Conservation (phyloP, 371 early-diverging fungal species). For the Saksenaea vasiformis region DNA sequence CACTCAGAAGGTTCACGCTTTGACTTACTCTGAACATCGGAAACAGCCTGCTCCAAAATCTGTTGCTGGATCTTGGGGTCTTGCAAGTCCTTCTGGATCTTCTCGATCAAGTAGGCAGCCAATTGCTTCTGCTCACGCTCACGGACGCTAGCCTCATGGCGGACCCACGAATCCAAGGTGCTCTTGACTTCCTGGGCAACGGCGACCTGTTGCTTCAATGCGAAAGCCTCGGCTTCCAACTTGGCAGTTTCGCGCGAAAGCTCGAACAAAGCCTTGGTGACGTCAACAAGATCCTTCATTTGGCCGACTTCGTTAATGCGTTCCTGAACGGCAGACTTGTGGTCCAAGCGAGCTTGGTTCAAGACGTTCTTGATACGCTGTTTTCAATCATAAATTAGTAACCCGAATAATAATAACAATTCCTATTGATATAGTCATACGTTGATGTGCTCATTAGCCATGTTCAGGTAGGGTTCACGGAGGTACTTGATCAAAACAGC, state of each 20-base stretch:
- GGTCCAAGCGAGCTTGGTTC: slow-evolving; percentile 85
- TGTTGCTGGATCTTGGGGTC: slow-evolving; percentile 78
- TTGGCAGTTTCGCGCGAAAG: slow-evolving; percentile 93
- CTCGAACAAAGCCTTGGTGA: slow-evolving; percentile 90
- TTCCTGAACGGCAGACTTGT: slow-evolving; percentile 86
- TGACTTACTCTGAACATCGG: slow-evolving; percentile 54
- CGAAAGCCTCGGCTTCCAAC: slow-evolving; percentile 91
- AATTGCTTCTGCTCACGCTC: slow-evolving; percentile 92
- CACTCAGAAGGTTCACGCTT: neutral
- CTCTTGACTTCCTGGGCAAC: slow-evolving; percentile 84
- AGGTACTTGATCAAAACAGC: slow-evolving; percentile 72
- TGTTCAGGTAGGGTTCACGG: slow-evolving; percentile 85
- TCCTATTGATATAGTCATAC: slow-evolving; percentile 31
- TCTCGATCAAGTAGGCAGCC: slow-evolving; percentile 82
- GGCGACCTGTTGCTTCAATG: slow-evolving; percentile 90
- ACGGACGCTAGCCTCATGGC: slow-evolving; percentile 91
- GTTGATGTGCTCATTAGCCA: slow-evolving; percentile 80
- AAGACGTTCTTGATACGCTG: slow-evolving; percentile 80
- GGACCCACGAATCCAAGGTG: slow-evolving; percentile 94
- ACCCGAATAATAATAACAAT: neutral
- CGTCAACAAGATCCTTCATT: slow-evolving; percentile 90
- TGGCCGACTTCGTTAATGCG: slow-evolving; percentile 89
- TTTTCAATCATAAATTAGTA: neutral
- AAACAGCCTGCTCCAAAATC: slow-evolving; percentile 56
- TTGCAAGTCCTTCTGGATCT: slow-evolving; percentile 76